phyloP scores from a whole-genome alignment of 2,329 filamentous ascomycete genomes.

The Colletotrichum scovillei region DNA sequence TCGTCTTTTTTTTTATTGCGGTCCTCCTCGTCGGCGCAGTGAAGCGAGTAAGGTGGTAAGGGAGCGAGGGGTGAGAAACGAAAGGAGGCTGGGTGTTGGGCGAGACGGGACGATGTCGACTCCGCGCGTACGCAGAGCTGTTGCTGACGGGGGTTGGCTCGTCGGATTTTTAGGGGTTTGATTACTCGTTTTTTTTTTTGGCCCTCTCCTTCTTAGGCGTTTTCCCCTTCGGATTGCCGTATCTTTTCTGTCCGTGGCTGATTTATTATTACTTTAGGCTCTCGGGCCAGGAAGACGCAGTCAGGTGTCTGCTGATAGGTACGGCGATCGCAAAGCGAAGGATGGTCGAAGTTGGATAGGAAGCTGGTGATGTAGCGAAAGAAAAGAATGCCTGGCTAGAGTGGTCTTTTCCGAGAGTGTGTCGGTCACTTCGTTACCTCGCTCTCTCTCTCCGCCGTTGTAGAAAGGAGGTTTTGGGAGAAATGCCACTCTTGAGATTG shows the following conservation, averaged over 20 bases:
- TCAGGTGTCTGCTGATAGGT: constrained; percentile 4
- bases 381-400: not conserved
- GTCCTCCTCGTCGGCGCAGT: constrained; percentile 34
- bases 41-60: constrained; percentile 32
- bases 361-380: not conserved
- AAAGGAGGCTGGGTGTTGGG: constrained; percentile 29
- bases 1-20: constrained; percentile 50
- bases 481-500: not conserved
- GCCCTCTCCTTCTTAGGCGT: not conserved
- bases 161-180: constrained; percentile 27
- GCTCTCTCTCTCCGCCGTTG: constrained; percentile 15
- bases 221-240: constrained; percentile 3
- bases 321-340: not conserved
- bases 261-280: constrained; percentile 25
- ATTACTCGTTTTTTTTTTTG: constrained; percentile 5
- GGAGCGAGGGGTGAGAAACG: constrained; percentile 31
- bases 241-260: constrained; percentile 20
- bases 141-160: constrained; percentile 34
- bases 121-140: constrained; percentile 29
- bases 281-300: constrained; percentile 6
- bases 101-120: constrained; percentile 30
- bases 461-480: constrained; percentile 19
- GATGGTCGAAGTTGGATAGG: constrained; percentile 3
- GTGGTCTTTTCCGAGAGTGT: not conserved
- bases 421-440: constrained; percentile 24